Conservation (phyloP, 2,329 filamentous ascomycete genomes). For the Helminthosporium solani region DNA sequence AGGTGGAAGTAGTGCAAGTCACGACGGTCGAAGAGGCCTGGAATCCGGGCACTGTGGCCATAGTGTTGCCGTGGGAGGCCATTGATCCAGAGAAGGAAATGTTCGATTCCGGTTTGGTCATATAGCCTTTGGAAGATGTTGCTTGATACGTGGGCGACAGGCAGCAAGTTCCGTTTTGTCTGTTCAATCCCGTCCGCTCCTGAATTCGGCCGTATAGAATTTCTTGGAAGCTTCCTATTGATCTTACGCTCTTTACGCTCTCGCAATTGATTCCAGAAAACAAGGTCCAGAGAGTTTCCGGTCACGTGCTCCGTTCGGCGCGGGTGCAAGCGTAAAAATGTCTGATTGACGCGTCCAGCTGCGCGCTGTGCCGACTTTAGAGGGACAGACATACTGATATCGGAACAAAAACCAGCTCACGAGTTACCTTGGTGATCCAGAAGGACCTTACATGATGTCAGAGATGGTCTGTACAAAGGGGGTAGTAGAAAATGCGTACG, state of each 20-base stretch:
- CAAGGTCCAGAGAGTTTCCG: neutral
- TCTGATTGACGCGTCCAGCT: neutral
- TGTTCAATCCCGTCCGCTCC: too few relatives aligned
- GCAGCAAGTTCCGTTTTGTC: too few relatives aligned
- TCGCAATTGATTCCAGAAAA: neutral
- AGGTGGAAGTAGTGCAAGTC: conserved; percentile 15
- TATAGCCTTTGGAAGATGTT: neutral
- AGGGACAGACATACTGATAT: neutral
- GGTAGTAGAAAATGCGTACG: too few relatives aligned
- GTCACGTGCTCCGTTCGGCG: neutral
- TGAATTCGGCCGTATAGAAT: too few relatives aligned
- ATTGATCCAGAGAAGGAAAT: conserved; percentile 1
- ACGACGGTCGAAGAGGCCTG: conserved; percentile 16
- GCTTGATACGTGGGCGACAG: too few relatives aligned
- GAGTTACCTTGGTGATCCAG: too few relatives aligned
- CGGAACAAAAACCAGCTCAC: neutral
- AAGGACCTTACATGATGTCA: too few relatives aligned
- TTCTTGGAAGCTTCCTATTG: neutral
- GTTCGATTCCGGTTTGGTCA: neutral
- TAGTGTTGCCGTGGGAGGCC: conserved; percentile 10
- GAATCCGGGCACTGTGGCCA: conserved; percentile 13
- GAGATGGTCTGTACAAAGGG: too few relatives aligned
- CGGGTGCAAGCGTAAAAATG: neutral
- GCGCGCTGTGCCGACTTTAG: neutral
- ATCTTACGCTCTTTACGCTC: neutral